Evolutionary conservation across 306 rosid genomes (phyloP), one percentile per base, ranked within the genome.

Genomic region (Cicer yamashitae): DNA sequence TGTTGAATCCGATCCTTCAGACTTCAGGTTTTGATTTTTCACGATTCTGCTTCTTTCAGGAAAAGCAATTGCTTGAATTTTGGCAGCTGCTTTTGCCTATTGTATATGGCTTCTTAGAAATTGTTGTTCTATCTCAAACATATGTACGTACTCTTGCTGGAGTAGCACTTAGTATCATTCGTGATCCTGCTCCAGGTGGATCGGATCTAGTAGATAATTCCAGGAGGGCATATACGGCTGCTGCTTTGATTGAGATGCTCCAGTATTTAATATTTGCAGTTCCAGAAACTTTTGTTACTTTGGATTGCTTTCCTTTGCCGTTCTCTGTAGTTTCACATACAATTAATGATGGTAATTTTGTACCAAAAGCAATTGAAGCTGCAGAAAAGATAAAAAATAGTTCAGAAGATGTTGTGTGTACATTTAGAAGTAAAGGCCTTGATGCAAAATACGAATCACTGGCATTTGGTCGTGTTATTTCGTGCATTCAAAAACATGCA

Each of bases 241-340:
- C 91, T 84, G 90, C 90, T 41, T 46, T 94, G 80, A 88, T 87
- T 82, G 98, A 94, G 88, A 91, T 94, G 98, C 90, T 94, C 44
- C 94, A 90, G 20, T 94, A 94, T 86, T 84, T 94, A 71, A 88
- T 89, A 80, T 84, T 88, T 68, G 86, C 90, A 59, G 93, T 86
- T 56, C 97, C 98, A 3, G 96, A 94, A 70, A 89, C 97, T 40
- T 94, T 94, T 87, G 98, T 94, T 63, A 89, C 96, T 67, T 77
- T 91, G 86, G 97, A 94, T 86, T 94, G 96, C 87, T 94, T 94
- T 78, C 98, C 98, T 7, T 81, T 94, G 69, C 97, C 96, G 62
- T 79, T 89, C 10, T 94, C 85, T 90, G 91, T 94, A 54, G 85
- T 84, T 73, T 88, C 97, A 37, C 88, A 88, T 84, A 52, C 89